Conservation (phyloP, 1,284 basidiomycete genomes). For the Vanrija pseudolonga region DNA sequence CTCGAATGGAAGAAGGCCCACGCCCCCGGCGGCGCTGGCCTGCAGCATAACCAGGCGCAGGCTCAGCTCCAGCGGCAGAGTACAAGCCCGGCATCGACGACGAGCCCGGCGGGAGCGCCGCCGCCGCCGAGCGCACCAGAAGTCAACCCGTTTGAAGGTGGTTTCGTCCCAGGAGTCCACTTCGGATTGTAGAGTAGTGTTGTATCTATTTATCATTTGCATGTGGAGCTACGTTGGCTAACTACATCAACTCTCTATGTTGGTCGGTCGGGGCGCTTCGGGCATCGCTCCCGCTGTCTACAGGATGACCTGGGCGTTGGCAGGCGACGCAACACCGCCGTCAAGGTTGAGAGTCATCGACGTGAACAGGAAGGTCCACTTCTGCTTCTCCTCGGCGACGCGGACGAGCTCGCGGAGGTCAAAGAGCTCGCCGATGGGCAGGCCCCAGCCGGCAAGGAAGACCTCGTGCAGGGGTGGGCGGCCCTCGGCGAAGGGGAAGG, state of each 20-base stretch:
- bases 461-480: constrained; percentile 26
- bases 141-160: constrained; percentile 46
- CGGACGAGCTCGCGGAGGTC: constrained; percentile 47
- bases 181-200: constrained; percentile 43
- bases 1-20: constrained; percentile 2
- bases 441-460: constrained; percentile 38
- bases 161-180: constrained; percentile 54
- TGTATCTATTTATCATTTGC: constrained; percentile 41
- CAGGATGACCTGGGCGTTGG: constrained; percentile 49
- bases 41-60: no score
- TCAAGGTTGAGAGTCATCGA: constrained; percentile 47
- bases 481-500: constrained; percentile 15
- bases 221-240: constrained; percentile 47
- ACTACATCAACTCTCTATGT: constrained; percentile 39
- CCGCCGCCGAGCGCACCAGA: constrained; percentile 20
- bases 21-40: no score
- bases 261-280: constrained; percentile 17
- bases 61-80: constrained; percentile 21
- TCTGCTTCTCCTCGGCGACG: constrained; percentile 33
- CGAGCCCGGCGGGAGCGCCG: constrained; percentile 20
- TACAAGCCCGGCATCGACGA: background rate
- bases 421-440: constrained; percentile 51
- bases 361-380: constrained; percentile 51
- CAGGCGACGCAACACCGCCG: constrained; percentile 50
- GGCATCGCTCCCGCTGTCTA: constrained; percentile 8